Base-by-base conservation (phyloP, 306 rosid species). In the Dryas octopetala region DNA sequence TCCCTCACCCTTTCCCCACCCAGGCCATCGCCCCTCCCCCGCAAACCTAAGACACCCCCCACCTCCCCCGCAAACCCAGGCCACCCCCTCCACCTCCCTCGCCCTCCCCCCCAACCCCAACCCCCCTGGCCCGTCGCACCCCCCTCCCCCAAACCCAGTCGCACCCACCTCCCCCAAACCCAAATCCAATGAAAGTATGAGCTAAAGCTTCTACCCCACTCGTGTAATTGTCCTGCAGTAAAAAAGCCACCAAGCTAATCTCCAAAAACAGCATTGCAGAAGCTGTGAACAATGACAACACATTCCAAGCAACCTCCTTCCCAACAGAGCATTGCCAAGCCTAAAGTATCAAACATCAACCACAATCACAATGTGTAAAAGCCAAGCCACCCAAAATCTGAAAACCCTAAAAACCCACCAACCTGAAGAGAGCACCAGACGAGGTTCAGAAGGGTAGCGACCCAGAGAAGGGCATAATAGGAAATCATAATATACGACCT, bases 361-460 rank as follows among this genome's bases (percentile, higher is more conserved):
- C 2, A 28, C 28, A 38, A 28, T 51, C 15, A 7, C 11, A 58
- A 58, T 5, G 8, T 46, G 51, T 38, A 69, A 38, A 50, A 69
- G 2, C 44, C 47, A 9, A 51, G 9, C 9, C 9, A 53, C 16
- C 4, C 1, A 12, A 19, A 16, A 15, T 3, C 2, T 14, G 23
- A 60, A 26, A 28, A 9, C 7, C 7, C 16, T 4, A 5, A 60
- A 82, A 66, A 44, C 9, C 48, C 64, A 61, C 47, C 53, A 10
- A 86, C 96, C 96, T 86, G 97, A 79, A 86, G 85, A 73, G 79
- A 68, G 76, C 90, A 92, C 86, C 91, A 87, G 41, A 84, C 71
- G 38, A 92, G 90, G 82, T 92, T 88, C 46, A 86, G 76, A 43
- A 88, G 75, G 62, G 86, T 83, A 47, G 83, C 88, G 53, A 83